phyloP scores from a whole-genome alignment of 2,329 filamentous ascomycete genomes.

The Chrysoporthe puriensis region DNA sequence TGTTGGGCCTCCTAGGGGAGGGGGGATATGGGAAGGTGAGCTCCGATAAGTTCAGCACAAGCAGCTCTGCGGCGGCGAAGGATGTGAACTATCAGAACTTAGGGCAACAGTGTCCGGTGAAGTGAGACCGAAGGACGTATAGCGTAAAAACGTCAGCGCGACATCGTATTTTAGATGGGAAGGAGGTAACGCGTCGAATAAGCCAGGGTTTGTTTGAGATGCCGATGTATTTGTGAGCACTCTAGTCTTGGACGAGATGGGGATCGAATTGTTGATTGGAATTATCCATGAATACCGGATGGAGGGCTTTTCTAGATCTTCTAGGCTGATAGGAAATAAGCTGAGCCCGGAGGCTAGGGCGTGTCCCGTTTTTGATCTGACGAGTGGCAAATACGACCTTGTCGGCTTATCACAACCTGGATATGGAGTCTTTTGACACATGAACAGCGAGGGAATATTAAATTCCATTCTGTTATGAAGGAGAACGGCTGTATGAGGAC shows the following conservation, averaged over 20 bases:
- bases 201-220: constrained; percentile 54
- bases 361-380: not conserved
- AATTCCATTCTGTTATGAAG: too few species aligned
- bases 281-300: constrained; percentile 49
- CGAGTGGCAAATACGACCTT: not conserved
- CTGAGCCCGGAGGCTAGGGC: not conserved
- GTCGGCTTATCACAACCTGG: constrained; percentile 1
- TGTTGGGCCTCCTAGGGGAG: constrained; percentile 44
- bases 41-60: constrained; percentile 60
- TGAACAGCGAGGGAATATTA: not conserved
- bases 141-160: constrained; percentile 55
- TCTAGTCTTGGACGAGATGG: constrained; percentile 11
- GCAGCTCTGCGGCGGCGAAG: constrained; percentile 47
- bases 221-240: constrained; percentile 46
- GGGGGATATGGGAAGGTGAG: constrained; percentile 55
- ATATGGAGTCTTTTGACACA: not conserved
- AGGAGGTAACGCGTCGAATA: constrained; percentile 52
- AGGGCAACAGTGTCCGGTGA: constrained; percentile 52
- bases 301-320: constrained; percentile 49
- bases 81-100: constrained; percentile 54
- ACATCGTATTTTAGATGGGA: constrained; percentile 59
- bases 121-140: constrained; percentile 54
- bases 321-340: constrained; percentile 41
- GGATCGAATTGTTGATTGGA: constrained; percentile 31
- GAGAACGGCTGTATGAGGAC: too few species aligned